Evolutionary conservation across 257 asterid species (phyloP).

Genomic region (Rubia yunnanensis): DNA sequence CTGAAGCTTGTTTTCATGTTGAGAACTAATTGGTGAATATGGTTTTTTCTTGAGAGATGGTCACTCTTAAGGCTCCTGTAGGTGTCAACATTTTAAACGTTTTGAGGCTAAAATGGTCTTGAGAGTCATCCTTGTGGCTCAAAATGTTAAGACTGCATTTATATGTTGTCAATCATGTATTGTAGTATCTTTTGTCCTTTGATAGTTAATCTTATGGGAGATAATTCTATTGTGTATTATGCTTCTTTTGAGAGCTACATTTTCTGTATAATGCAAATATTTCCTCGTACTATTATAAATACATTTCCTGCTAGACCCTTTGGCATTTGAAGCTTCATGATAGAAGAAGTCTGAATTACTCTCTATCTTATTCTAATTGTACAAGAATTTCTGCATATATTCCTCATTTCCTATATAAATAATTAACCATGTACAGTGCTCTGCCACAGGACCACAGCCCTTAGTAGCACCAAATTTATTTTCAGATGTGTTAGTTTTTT

Average conservation of each 20-base stretch:
- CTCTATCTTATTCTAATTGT: neutral
- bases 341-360: neutral
- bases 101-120: neutral
- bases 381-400: neutral
- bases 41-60: neutral
- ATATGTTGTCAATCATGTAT: neutral
- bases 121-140: neutral
- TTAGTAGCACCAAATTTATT: neutral
- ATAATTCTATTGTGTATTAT: neutral
- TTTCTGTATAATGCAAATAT: neutral
- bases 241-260: neutral
- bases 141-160: neutral
- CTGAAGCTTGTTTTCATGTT: neutral
- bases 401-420: neutral
- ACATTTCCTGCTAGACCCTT: neutral
- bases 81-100: neutral
- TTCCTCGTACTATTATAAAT: neutral
- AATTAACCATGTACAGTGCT: neutral
- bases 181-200: neutral
- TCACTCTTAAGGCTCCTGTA: too few species aligned
- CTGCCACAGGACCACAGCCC: neutral
- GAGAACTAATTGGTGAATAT: neutral
- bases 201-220: neutral
- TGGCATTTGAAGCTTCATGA: slow-evolving; percentile 1
- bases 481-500: neutral